These are phyloP conservation scores for Sporothrix curviconia DNA, from an alignment of 2,329 filamentous ascomycete genomes.

Conservation along the genomic window DNA sequence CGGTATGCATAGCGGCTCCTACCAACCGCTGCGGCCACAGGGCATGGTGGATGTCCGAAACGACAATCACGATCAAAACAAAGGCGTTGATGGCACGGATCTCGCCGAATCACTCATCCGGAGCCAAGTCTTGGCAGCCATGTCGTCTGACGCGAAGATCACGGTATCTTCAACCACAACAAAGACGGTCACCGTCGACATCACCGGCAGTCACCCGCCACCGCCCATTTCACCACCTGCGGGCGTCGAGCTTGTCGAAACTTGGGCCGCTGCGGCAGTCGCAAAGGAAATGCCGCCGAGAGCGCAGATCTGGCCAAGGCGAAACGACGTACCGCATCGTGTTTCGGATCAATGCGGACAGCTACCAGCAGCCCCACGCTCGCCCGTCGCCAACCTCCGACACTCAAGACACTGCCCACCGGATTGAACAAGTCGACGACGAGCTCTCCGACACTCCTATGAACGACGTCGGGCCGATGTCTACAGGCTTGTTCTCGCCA, in stretches of 20 bases:
- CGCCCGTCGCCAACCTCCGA: neutral
- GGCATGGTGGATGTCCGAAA: neutral
- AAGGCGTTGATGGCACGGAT: slow-evolving; percentile 33
- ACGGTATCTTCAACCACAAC: slow-evolving; percentile 53
- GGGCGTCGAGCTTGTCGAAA: slow-evolving; percentile 53
- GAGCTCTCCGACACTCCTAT: slow-evolving; percentile 20
- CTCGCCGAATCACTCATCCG: slow-evolving; percentile 42
- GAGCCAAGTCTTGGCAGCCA: slow-evolving; percentile 47
- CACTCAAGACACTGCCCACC: neutral
- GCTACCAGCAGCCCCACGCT: neutral
- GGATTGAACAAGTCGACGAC: slow-evolving; percentile 24
- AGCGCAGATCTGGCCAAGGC: neutral
- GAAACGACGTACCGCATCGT: slow-evolving; percentile 47
- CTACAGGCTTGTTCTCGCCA: too few relatives aligned
- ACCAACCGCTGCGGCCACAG: slow-evolving; percentile 10
- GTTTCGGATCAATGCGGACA: slow-evolving; percentile 37
- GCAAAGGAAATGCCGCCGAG: slow-evolving; percentile 22
- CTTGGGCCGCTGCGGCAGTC: slow-evolving; percentile 29
- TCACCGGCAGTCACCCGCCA: slow-evolving; percentile 47
- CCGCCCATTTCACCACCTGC: slow-evolving; percentile 49
- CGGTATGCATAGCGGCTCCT: slow-evolving; percentile 25
- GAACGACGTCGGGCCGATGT: neutral
- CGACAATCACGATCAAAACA: slow-evolving; percentile 26
- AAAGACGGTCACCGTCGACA: slow-evolving; percentile 59
- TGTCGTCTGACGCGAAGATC: slow-evolving; percentile 51